Conservation (phyloP, 495 filamentous ascomycete species). For the Penicillium dipodomyicola region DNA sequence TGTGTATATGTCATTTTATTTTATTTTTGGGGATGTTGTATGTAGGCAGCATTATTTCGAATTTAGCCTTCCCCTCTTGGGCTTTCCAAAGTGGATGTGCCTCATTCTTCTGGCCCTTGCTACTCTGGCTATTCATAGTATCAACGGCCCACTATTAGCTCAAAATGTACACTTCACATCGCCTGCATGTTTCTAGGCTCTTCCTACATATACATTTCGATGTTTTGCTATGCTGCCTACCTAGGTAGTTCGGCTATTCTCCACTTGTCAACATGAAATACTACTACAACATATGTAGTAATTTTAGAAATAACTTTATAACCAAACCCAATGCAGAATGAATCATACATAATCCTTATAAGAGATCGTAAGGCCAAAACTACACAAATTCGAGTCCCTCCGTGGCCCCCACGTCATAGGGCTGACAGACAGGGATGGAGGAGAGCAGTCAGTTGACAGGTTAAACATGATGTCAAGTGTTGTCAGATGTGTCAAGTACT, state of each 20-base stretch:
- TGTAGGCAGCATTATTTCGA: conserved; percentile 10
- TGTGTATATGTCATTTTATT: not conserved
- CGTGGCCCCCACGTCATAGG: conserved; percentile 27
- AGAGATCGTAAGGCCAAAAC: not conserved
- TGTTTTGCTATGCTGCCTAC: not conserved
- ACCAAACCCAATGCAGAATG: not conserved
- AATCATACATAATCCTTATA: not conserved
- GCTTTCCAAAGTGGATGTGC: not conserved
- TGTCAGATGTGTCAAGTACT: conserved; percentile 4
- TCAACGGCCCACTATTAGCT: not conserved
- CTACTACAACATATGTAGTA: not conserved
- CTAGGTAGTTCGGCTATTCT: not conserved
- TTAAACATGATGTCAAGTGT: conserved; percentile 8
- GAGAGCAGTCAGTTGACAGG: conserved; percentile 3
- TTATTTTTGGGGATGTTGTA: not conserved
- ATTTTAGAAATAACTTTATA: not conserved
- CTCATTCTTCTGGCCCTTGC: not conserved
- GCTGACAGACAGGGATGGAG: conserved; percentile 13
- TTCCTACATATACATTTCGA: not conserved
- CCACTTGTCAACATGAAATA: not conserved
- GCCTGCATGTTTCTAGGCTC: not conserved
- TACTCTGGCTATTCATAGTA: conserved; percentile 4
- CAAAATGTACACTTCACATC: not conserved
- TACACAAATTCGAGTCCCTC: not conserved
- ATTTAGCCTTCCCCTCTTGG: conserved; percentile 1